phyloP scores from a whole-genome alignment of 2,329 filamentous ascomycete genomes.

The Scytalidium lignicola region DNA sequence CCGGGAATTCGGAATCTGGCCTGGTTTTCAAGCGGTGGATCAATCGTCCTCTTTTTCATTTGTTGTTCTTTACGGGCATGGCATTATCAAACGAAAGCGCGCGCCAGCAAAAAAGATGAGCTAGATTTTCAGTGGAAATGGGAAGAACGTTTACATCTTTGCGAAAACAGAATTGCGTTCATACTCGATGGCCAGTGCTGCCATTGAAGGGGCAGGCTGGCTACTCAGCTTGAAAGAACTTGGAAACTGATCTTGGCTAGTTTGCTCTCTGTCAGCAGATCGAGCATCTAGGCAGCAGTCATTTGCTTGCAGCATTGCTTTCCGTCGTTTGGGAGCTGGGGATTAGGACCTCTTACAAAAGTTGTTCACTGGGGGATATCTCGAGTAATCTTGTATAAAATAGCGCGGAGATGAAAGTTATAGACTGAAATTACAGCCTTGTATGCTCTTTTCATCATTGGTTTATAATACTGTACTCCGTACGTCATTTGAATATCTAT shows the following conservation, averaged over 20 bases:
- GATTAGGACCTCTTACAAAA: not conserved
- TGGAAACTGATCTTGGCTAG: too few species aligned
- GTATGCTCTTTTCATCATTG: not conserved
- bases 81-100: not conserved
- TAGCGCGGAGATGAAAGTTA: not conserved
- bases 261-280: too few species aligned
- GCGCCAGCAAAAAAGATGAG: not conserved
- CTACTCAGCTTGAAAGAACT: not conserved
- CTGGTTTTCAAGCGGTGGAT: not conserved
- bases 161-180: not conserved
- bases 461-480: too few species aligned
- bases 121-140: not conserved
- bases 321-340: not conserved
- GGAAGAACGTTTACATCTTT: not conserved
- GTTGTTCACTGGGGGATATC: too few species aligned
- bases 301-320: too few species aligned
- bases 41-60: not conserved
- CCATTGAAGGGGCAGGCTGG: not conserved
- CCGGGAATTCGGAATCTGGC: not conserved
- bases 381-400: not conserved
- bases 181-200: not conserved
- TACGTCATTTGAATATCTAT: too few species aligned
- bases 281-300: too few species aligned
- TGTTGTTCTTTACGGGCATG: not conserved
- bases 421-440: not conserved